These are phyloP conservation scores for Yamadazyma insecticola DNA, from an alignment of 805 yeast species.

Conservation along the genomic window DNA sequence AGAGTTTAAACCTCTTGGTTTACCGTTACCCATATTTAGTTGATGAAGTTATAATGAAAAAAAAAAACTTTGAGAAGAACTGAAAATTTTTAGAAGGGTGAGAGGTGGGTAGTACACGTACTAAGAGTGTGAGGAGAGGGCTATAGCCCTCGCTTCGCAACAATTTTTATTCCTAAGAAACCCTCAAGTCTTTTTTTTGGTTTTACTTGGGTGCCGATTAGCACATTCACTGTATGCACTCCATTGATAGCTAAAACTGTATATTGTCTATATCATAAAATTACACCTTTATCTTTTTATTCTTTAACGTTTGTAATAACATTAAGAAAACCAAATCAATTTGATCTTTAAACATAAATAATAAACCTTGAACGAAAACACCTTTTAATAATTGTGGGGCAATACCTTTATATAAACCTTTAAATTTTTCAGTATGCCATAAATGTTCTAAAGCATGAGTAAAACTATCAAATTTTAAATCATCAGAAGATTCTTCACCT, in stretches of 20 bases:
- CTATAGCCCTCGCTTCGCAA: too few species aligned
- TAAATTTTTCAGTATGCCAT: conserved; percentile 57
- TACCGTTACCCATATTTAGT: conserved; percentile 92
- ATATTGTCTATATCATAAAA: too few species aligned
- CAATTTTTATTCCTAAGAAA: too few species aligned
- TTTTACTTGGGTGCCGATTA: too few species aligned
- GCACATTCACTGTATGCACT: too few species aligned
- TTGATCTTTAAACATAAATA: conserved; percentile 79
- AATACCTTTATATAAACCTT: conserved; percentile 73
- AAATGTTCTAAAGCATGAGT: conserved; percentile 60
- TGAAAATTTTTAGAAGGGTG: too few species aligned
- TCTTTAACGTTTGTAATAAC: conserved; percentile 22
- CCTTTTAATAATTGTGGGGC: conserved; percentile 80
- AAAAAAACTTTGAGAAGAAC: too few species aligned
- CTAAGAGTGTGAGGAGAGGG: not conserved
- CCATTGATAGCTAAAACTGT: too few species aligned
- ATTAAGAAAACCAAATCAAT: conserved; percentile 37
- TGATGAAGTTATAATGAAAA: too few species aligned
- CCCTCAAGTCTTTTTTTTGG: too few species aligned
- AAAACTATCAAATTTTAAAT: conserved; percentile 48
- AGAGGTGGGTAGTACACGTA: not conserved
- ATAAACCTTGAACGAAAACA: conserved; percentile 75
- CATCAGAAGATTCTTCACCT: conserved; percentile 22
- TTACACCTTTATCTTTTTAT: conserved; percentile 2
- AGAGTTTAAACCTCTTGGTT: conserved; percentile 99